Conservation (phyloP, 1,284 basidiomycete genomes). For the Fomitopsis pinicola region DNA sequence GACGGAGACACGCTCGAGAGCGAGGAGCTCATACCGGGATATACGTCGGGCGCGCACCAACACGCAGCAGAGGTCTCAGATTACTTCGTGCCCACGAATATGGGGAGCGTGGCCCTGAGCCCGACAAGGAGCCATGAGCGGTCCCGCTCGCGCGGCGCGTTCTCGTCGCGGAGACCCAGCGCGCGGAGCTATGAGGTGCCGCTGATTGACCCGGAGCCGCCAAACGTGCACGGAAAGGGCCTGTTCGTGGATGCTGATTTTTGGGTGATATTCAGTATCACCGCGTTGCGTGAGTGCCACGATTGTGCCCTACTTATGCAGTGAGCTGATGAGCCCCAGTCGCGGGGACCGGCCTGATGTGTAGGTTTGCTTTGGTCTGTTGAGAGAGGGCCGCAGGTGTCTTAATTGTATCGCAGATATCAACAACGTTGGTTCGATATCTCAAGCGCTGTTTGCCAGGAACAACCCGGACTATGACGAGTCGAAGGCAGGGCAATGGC, state of each 20-base stretch:
- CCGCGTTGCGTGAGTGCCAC: slow-evolving; percentile 58
- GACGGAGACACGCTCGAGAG: slow-evolving; percentile 13
- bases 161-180: slow-evolving; percentile 14
- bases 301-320: not conserved
- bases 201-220: slow-evolving; percentile 14
- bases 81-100: slow-evolving; percentile 19
- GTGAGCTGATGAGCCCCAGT: slow-evolving; percentile 39
- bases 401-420: slow-evolving; percentile 52
- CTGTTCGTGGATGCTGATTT: slow-evolving; percentile 60
- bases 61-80: slow-evolving; percentile 15
- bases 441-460: slow-evolving; percentile 77
- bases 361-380: slow-evolving; percentile 33
- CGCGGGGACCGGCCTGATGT: slow-evolving; percentile 87
- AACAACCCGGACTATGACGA: slow-evolving; percentile 63
- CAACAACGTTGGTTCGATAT: slow-evolving; percentile 93
- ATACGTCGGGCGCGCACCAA: slow-evolving; percentile 6
- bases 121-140: slow-evolving; percentile 18
- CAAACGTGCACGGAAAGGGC: slow-evolving; percentile 45
- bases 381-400: too few relatives aligned
- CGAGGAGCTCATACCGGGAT: slow-evolving; percentile 8
- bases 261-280: slow-evolving; percentile 67
- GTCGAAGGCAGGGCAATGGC: slow-evolving; percentile 65
- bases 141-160: slow-evolving; percentile 18
- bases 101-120: slow-evolving; percentile 23
- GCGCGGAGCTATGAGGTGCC: not conserved